Evolutionary conservation across 441 rosid genomes (phyloP).

Genomic region (Dalechampia spathulata): DNA sequence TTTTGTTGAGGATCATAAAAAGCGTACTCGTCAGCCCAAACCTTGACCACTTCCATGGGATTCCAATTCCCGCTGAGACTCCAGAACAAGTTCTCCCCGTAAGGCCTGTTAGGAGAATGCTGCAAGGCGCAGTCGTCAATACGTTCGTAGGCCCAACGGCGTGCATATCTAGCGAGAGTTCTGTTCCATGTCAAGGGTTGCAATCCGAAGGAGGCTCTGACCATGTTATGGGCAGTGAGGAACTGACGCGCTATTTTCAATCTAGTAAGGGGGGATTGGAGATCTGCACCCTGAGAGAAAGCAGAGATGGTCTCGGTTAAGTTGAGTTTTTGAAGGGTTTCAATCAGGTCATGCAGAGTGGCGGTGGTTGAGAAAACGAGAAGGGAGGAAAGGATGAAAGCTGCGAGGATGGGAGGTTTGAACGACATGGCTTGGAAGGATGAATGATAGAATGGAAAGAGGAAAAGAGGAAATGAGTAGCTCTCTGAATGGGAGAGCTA

Average conservation of each 20-base stretch:
- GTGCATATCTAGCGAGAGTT: conserved; percentile 29
- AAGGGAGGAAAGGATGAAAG: not conserved
- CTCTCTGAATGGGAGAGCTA: not conserved
- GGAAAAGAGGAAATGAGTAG: not conserved
- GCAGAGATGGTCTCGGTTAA: not conserved
- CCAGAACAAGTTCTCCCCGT: conserved; percentile 58
- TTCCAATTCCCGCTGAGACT: conserved; percentile 31
- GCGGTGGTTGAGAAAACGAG: not conserved
- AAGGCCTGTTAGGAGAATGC: conserved; percentile 34
- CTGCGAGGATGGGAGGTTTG: not conserved
- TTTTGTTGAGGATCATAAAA: conserved; percentile 22
- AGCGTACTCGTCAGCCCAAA: conserved; percentile 36
- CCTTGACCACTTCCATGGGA: conserved; percentile 25
- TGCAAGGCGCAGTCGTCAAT: conserved; percentile 30
- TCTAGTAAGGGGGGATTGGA: too few species aligned
- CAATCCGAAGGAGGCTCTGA: conserved; percentile 20
- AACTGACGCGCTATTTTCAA: conserved; percentile 4
- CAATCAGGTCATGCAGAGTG: not conserved
- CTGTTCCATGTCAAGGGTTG: conserved; percentile 41
- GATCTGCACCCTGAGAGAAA: not conserved
- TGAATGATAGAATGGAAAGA: too few species aligned
- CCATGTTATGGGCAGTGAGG: conserved; percentile 37
- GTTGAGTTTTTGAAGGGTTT: not conserved
- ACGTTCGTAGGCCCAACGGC: conserved; percentile 30
- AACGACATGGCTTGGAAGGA: too few species aligned